Percentiles rank a stretch among this genome's conserved stretches.
Evolutionary conservation across 805 yeast genomes (phyloP).

Genomic region (Candida vaughaniae): DNA sequence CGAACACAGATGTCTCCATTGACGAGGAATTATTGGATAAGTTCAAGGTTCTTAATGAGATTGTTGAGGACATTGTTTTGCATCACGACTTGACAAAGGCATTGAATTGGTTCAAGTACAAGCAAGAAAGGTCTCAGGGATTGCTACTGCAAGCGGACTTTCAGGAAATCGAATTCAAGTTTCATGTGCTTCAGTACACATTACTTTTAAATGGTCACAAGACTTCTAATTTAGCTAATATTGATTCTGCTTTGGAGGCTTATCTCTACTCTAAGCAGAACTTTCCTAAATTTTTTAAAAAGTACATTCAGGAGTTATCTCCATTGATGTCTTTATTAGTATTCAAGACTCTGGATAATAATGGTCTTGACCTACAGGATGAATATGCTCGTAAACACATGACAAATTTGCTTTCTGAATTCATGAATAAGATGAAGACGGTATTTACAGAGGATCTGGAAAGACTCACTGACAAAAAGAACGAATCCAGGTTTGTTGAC

Average conservation of each 20-base stretch:
- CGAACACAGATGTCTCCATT: constrained; percentile 18
- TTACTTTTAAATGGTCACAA: constrained; percentile 25
- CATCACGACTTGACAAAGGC: constrained; percentile 33
- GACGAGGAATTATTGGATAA: constrained; percentile 23
- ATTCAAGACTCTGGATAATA: constrained; percentile 11
- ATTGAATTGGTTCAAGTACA: constrained; percentile 31
- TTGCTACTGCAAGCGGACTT: constrained; percentile 1
- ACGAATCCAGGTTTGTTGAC: constrained; percentile 28
- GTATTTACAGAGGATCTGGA: constrained; percentile 16
- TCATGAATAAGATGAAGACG: constrained; percentile 22
- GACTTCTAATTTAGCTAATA: constrained; percentile 2
- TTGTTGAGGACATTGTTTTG: constrained; percentile 32
- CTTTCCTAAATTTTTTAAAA: constrained; percentile 31
- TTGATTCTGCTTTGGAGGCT: constrained; percentile 29
- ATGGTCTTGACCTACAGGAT: constrained; percentile 10
- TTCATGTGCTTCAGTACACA: constrained; percentile 39
- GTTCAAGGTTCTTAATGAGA: constrained; percentile 28
- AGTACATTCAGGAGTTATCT: constrained; percentile 32
- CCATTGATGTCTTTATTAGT: constrained; percentile 34
- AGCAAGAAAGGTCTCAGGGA: constrained; percentile 13
- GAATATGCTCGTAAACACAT: constrained; percentile 18
- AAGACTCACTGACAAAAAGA: constrained; percentile 12
- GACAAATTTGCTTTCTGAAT: constrained; percentile 19
- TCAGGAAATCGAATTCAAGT: constrained; percentile 36
- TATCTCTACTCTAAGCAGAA: constrained; percentile 38